Evolutionary conservation across 78 protist species (phyloP), one percentile per base, ranked within the genome.

Genomic region (Dictyostelium capitatum): DNA sequence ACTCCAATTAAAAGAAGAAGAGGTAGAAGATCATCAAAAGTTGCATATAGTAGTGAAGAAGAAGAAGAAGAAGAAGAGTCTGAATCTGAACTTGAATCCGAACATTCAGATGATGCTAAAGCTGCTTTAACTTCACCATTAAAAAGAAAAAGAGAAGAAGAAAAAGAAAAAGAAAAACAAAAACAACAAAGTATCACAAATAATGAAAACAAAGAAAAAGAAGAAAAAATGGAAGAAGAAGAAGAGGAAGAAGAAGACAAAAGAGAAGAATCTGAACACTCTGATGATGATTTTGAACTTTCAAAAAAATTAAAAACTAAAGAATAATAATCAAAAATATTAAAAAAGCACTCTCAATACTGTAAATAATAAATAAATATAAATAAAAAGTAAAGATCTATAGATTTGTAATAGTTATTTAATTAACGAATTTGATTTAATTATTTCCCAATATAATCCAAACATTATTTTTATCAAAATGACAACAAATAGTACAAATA

Each of bases 31-130:
- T 14, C 80, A 7, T 47, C 59, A 50, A 75, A 75, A 12, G 41
- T 17, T 1, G 17, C 15, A 19, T 11, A 14, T 41, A 75, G 81
- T 75, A 72, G 79, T 46, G 79, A 72, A 46, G 79, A 72, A 17
- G 79, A 72, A 72, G 79, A 72, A 17, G 50, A 37, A 0, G 72
- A 78, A 78, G 70, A 51, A 19, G 82, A 77, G 19, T 15, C 65
- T 10, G 80, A 73, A 19, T 43, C 56, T 47, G 80, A 73, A 3
- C 2, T n/a, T 62, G 70, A 37, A 54, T 54, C 62, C 19, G 62
- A 54, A 54, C 19, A 54, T 54, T 54, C 62, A 3, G 62, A 54
- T 54, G 62, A 37, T 37, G 43, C 43, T 37, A 37, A 37, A 37
- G 43, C 43, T 37, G 43, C 43, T 3, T 37, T 37, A 37, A 37